These are phyloP conservation scores for Leptoxyphium fumago DNA, from an alignment of 2,329 filamentous ascomycete genomes.

Conservation along the genomic window DNA sequence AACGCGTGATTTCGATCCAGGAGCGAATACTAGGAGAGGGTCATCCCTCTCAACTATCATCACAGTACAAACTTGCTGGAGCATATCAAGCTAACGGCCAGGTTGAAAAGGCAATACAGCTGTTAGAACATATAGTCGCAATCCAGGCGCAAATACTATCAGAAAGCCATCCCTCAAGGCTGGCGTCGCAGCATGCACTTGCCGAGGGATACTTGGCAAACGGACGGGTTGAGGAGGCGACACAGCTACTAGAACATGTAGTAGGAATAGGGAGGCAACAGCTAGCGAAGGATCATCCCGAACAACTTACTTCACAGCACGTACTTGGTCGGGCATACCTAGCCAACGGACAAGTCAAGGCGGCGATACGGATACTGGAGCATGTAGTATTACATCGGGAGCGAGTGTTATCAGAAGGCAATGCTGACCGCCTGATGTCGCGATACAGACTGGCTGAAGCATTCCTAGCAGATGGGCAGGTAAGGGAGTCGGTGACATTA, in stretches of 20 bases:
- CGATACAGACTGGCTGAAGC: slow-evolving; percentile 6
- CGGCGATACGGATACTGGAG: slow-evolving; percentile 9
- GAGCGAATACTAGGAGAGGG: not conserved
- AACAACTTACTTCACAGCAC: slow-evolving; percentile 2
- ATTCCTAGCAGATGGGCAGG: slow-evolving; percentile 8
- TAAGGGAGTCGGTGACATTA: slow-evolving; percentile 11
- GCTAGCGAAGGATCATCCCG: slow-evolving; percentile 1
- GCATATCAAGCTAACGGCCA: not conserved
- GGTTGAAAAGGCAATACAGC: not conserved
- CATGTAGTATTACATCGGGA: slow-evolving; percentile 8
- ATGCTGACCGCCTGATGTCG: slow-evolving; percentile 1
- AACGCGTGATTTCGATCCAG: not conserved
- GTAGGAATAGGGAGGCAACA: slow-evolving; percentile 1
- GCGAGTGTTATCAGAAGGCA: slow-evolving; percentile 1
- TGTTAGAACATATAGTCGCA: not conserved
- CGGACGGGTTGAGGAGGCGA: slow-evolving; percentile 8
- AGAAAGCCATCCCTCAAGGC: not conserved
- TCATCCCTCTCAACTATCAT: slow-evolving; percentile 2
- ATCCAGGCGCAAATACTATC: not conserved
- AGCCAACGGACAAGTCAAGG: slow-evolving; percentile 1
- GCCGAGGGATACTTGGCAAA: slow-evolving; percentile 8
- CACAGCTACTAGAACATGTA: slow-evolving; percentile 10
- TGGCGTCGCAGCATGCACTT: slow-evolving; percentile 4
- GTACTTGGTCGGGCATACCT: slow-evolving; percentile 11
- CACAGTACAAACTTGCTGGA: slow-evolving; percentile 8